A percentile compares a stretch with the other conserved stretches of the same genome.
These are phyloP conservation scores for Geotrichum citri-aurantii DNA, from an alignment of 1,139 yeast genomes.

Conservation along the genomic window DNA sequence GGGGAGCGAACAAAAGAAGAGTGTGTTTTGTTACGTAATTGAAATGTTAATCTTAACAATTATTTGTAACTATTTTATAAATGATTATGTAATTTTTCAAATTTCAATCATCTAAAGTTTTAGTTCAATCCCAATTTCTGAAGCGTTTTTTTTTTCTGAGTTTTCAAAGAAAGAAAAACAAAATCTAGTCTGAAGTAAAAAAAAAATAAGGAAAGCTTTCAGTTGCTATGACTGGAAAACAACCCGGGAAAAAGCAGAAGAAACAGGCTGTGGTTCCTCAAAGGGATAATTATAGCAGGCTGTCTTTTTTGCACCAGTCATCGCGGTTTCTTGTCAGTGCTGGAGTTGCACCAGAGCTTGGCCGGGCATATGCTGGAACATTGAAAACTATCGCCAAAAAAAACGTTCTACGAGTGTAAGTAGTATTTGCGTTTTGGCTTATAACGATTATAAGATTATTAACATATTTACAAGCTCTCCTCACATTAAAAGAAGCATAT, in stretches of 20 bases:
- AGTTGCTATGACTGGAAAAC: not conserved
- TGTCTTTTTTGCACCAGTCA: slow-evolving; percentile 53
- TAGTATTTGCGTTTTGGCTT: not conserved
- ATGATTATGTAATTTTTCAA: not conserved
- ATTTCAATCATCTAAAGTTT: not conserved
- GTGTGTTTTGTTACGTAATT: not conserved
- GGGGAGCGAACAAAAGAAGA: slow-evolving; percentile 5
- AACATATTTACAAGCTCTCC: slow-evolving; percentile 38
- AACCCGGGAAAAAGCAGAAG: slow-evolving; percentile 19
- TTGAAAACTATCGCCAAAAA: slow-evolving; percentile 50
- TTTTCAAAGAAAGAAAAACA: too few relatives aligned
- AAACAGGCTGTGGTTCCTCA: slow-evolving; percentile 43
- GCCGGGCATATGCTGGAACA: slow-evolving; percentile 43
- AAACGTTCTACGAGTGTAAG: slow-evolving; percentile 50
- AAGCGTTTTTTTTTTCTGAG: not conserved
- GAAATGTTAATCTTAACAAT: not conserved
- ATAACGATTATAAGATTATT: not conserved
- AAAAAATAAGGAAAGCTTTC: not conserved
- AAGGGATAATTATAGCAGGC: slow-evolving; percentile 53
- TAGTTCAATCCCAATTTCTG: not conserved
- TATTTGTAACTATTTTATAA: not conserved
- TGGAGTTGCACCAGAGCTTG: slow-evolving; percentile 14
- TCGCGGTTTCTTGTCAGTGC: slow-evolving; percentile 35
- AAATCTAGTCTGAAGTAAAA: too few relatives aligned
- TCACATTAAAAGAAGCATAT: slow-evolving; percentile 51